Base-by-base conservation (phyloP, 2,329 filamentous ascomycete species). In the Podosphaera fusca region DNA sequence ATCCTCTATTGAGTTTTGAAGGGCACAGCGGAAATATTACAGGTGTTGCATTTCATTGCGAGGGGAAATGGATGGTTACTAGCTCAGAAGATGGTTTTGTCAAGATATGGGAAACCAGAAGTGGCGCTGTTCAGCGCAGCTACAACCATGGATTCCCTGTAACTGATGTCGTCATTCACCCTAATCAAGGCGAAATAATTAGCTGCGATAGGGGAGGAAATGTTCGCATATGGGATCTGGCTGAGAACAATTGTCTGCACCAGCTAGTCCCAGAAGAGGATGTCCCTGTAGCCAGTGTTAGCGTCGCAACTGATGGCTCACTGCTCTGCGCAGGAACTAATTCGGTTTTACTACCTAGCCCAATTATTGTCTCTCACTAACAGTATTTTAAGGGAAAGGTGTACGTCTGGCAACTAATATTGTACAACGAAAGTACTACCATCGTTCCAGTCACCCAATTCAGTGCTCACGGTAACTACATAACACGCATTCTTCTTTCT, bases 31-130 rank as follows among this genome's bases (percentile, higher is more conserved):
- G 83, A 63, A 98, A 98, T 66, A 84, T 98, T 67, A 98, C 92
- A 0, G 92, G 92, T 49, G 86, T 98, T 52, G 89, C 89, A 9
- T 98, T 98, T 69, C 92, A 98, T 70, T 96, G 90, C 69, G 92
- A 98, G 70, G 89, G 90, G 9, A 98, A 98, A 72, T 98, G 92
- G 92, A 95, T 98, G 86, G 92, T 96, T 21, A 98, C 92, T 8
- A 94, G 85, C 69, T 94, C 87, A 52, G 92, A 98, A 70, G 92
- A 98, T 67, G 87, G 89, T 78, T 67, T 63, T 4, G 65, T 67
- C 14, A 67, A 67, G 58, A 67, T 67, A 35, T 67, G 66, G 65
- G 65, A 67, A 58, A 67, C 66, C 21, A 60, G 64, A 31, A 67
- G 64, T 35, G 65, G 65, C 3, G 63, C 63, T 58, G 81, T 96